Conservation (phyloP, 208 protist genomes). For the Trypanosoma boissoni region DNA sequence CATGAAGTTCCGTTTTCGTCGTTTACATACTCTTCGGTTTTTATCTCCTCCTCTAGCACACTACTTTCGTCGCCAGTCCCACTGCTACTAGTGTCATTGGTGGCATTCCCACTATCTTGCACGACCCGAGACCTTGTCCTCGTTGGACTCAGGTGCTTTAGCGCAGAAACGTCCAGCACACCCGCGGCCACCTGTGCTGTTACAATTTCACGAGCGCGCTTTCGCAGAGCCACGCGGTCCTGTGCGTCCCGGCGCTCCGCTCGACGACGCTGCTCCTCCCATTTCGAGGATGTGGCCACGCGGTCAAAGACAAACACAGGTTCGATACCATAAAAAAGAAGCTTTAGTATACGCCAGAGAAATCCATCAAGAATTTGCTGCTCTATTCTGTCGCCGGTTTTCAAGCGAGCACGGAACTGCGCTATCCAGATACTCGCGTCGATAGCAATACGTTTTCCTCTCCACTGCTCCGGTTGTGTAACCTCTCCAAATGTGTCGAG, state of each 20-base stretch:
- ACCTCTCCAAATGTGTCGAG: constrained; percentile 82
- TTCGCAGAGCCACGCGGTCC: constrained; percentile 36
- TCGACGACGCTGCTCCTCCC: constrained; percentile 54
- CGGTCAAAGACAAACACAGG: constrained; percentile 91
- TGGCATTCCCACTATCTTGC: too few species aligned
- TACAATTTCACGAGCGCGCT: constrained; percentile 63
- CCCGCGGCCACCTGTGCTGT: constrained; percentile 65
- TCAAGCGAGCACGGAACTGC: constrained; percentile 60
- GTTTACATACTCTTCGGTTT: too few species aligned
- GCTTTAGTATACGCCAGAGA: constrained; percentile 77
- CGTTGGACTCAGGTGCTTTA: constrained; percentile 11
- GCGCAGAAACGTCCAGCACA: constrained; percentile 33
- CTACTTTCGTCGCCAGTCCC: too few species aligned
- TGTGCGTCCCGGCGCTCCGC: constrained; percentile 30
- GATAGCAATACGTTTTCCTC: constrained; percentile 71
- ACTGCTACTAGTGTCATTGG: too few species aligned
- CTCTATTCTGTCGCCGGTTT: constrained; percentile 42
- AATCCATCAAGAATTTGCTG: constrained; percentile 77
- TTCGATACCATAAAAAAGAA: constrained; percentile 84
- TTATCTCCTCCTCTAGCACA: too few species aligned
- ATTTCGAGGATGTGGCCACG: constrained; percentile 47
- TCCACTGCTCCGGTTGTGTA: constrained; percentile 56
- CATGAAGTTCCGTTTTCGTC: background rate
- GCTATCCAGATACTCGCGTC: constrained; percentile 90
- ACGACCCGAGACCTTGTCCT: background rate